Percentiles rank a stretch among this genome's conserved stretches.
phyloP scores from a whole-genome alignment of 2,329 filamentous ascomycete genomes.

The Alternaria gaisen region DNA sequence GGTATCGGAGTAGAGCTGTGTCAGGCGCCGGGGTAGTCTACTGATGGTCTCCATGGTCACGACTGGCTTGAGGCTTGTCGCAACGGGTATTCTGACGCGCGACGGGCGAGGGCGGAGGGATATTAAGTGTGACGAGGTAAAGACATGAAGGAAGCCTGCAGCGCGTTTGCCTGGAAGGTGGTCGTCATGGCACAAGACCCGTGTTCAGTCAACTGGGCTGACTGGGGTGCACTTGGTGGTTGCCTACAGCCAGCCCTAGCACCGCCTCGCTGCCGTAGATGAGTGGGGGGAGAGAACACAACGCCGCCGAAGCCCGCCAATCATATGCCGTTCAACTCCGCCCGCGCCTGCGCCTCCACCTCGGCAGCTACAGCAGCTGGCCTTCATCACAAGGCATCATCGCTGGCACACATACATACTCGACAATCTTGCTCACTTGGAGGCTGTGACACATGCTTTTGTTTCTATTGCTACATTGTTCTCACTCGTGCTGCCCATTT shows the following conservation, averaged over 20 bases:
- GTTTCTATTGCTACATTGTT: background rate
- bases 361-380: background rate
- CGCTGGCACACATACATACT: background rate
- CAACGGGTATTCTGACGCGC: constrained; percentile 12
- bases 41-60: constrained; percentile 48
- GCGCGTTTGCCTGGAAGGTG: constrained; percentile 40
- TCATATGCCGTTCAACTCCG: constrained; percentile 13
- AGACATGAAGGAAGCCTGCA: constrained; percentile 32
- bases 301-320: constrained; percentile 10
- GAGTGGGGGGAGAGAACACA: constrained; percentile 5
- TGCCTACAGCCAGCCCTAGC: constrained; percentile 32
- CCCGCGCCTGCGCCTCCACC: constrained; percentile 15
- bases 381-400: background rate
- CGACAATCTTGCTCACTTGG: background rate
- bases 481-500: background rate
- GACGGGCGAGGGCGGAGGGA: constrained; percentile 11
- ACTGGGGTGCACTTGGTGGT: constrained; percentile 40
- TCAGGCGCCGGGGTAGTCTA: constrained; percentile 53
- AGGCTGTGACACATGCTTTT: background rate
- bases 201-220: constrained; percentile 26
- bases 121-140: constrained; percentile 15
- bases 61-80: constrained; percentile 5
- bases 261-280: constrained; percentile 21
- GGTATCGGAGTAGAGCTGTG: constrained; percentile 78
- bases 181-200: constrained; percentile 36